Evolutionary conservation across 129 eudicot genomes (phyloP), one percentile per base, ranked within the genome.

Genomic region (Oenanthe sinensis): DNA sequence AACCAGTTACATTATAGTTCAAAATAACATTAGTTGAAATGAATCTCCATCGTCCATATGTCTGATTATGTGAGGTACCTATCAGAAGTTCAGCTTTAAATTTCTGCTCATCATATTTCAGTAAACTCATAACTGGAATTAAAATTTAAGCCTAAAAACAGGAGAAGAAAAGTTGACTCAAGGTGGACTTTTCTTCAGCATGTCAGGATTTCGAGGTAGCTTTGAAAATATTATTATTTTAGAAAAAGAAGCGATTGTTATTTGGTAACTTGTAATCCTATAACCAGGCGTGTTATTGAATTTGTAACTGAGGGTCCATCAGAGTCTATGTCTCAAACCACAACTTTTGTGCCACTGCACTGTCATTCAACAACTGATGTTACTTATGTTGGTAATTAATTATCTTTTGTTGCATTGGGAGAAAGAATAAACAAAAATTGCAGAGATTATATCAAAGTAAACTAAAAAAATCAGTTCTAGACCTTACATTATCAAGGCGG

Each of bases 401-500:
- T 67, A 67, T 67, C 43, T 67, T 33, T 26, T 26, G 71, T 65
- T 65, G 19, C 37, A 10, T 13, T 63, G 9, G 12, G 39, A 30
- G 36, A 65, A 65, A 65, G 71, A 30, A 13, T 12, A 28, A 50
- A 46, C 68, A 75, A 49, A 22, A 49, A 47, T 2, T 49, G 45
- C 79, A 50, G 58, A 67, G 43, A 52, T 5, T 2, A 4, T 14
- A n/a, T 72, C 71, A 26, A 43, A 78, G 37, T 49, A 76, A 47
- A 81, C 49, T 12, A 36, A 65, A 76, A 13, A 65, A 20, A 5
- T 48, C 42, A 71, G 73, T 19, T 58, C 40, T 77, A 50, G 47
- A 24, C 85, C 97, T 87, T 84, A 92, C 97, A 81, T 90, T 86
- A 83, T 88, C 75, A 55, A 88, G 92, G 82, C 80, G 67, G 81